Percentiles rank a stretch among this genome's conserved stretches.
These are phyloP conservation scores for Allomyces macrogynus DNA, from an alignment of 192 early-diverging fungal species.

Conservation along the genomic window DNA sequence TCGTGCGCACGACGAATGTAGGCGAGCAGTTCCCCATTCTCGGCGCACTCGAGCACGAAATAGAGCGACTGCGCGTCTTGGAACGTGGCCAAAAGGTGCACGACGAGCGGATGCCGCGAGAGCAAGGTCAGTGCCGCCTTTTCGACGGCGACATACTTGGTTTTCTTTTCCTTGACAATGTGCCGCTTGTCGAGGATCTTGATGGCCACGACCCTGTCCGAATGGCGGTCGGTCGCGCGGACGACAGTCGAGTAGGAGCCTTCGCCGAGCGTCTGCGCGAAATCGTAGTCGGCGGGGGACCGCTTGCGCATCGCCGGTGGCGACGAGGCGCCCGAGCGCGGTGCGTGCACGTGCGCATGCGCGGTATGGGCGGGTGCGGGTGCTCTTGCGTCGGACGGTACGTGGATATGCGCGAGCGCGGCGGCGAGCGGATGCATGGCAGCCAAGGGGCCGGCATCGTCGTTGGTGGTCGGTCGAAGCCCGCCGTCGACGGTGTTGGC, in stretches of 20 bases:
- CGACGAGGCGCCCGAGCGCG: background rate
- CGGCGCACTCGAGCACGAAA: conserved; percentile 76
- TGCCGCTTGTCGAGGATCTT: conserved; percentile 77
- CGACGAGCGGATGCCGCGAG: conserved; percentile 73
- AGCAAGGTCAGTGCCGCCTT: conserved; percentile 58
- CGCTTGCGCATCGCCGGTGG: conserved; percentile 33
- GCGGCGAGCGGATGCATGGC: too few relatives aligned
- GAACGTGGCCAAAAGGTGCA: conserved; percentile 87
- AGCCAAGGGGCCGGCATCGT: too few relatives aligned
- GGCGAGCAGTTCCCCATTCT: conserved; percentile 76
- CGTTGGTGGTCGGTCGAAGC: too few relatives aligned
- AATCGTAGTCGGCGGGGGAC: conserved; percentile 60
- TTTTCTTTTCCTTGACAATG: conserved; percentile 88
- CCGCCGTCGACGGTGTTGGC: too few relatives aligned
- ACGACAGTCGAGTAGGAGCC: conserved; percentile 88
- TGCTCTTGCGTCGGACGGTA: too few relatives aligned
- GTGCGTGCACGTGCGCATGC: too few relatives aligned
- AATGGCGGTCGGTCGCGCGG: conserved; percentile 47
- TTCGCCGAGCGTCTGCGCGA: conserved; percentile 70
- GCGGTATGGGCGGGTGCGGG: too few relatives aligned
- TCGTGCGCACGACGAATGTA: conserved; percentile 64
- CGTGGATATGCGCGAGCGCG: too few relatives aligned
- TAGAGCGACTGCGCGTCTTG: conserved; percentile 79
- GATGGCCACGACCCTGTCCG: conserved; percentile 55
- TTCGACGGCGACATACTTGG: conserved; percentile 89